phyloP scores from a whole-genome alignment of 192 early-diverging fungal genomes.

The Linnemannia schmuckeri region DNA sequence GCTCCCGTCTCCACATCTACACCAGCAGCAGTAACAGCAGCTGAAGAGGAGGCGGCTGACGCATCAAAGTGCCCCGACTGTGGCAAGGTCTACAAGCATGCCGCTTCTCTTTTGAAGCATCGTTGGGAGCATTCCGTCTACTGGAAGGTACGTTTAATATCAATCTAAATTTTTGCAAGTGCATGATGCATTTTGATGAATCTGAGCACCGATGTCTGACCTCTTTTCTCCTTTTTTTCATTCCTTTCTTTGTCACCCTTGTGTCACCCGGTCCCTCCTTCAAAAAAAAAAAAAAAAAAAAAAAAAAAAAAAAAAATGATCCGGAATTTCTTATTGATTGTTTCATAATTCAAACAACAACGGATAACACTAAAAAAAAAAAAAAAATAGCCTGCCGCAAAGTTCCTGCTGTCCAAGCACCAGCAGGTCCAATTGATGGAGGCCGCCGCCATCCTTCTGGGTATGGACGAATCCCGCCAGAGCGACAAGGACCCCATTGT shows the following conservation, averaged over 20 bases:
- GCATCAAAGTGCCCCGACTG: constrained; percentile 65
- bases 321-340: not conserved
- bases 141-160: constrained; percentile 61
- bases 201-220: not conserved
- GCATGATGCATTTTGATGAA: not conserved
- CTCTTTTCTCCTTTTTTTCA: constrained; percentile 7
- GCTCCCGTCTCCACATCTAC: not conserved
- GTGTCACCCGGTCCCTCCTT: too few relatives aligned
- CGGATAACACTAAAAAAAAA: not conserved
- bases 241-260: not conserved
- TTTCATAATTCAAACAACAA: not conserved
- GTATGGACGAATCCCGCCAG: constrained; percentile 53
- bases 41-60: constrained; percentile 14
- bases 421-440: constrained; percentile 78
- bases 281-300: too few relatives aligned
- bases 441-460: constrained; percentile 72
- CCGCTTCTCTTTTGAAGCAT: constrained; percentile 75
- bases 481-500: constrained; percentile 42
- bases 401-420: constrained; percentile 74
- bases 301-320: too few relatives aligned
- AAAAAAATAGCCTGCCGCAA: constrained; percentile 53
- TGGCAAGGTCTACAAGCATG: constrained; percentile 76
- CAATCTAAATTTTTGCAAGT: not conserved
- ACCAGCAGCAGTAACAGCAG: not conserved
- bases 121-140: constrained; percentile 77